A percentile compares a stretch with the other conserved stretches of the same genome.
Evolutionary conservation across 2,329 filamentous ascomycete species (phyloP).

Genomic region (Sclerotinia nivalis): DNA sequence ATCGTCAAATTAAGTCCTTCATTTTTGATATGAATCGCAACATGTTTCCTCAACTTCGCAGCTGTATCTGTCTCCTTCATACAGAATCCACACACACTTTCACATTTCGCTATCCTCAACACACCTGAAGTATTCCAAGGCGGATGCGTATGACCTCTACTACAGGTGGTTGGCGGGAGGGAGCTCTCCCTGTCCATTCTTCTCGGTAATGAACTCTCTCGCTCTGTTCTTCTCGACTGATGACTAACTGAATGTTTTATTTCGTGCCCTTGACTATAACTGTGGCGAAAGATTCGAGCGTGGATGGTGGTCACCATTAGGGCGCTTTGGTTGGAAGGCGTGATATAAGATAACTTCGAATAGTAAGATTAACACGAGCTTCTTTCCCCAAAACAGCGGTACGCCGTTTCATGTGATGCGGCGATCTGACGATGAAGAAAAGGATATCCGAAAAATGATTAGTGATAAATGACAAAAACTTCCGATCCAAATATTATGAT

Average conservation of each 20-base stretch:
- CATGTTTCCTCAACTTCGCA: conserved; percentile 40
- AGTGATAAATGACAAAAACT: background rate
- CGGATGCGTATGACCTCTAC: conserved; percentile 38
- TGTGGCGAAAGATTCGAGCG: conserved; percentile 15
- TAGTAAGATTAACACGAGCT: background rate
- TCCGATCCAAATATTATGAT: background rate
- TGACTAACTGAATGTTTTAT: conserved; percentile 1
- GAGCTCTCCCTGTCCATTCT: conserved; percentile 24
- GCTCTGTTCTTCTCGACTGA: conserved; percentile 8
- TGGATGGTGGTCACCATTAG: conserved; percentile 19
- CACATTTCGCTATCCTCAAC: conserved; percentile 37
- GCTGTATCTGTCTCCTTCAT: conserved; percentile 40
- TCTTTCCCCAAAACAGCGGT: background rate
- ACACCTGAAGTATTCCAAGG: conserved; percentile 38
- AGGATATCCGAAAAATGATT: background rate
- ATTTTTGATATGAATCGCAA: conserved; percentile 40
- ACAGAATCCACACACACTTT: conserved; percentile 39
- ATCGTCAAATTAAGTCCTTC: conserved; percentile 36
- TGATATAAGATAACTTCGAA: background rate
- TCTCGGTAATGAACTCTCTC: conserved; percentile 14
- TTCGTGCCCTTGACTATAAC: conserved; percentile 11
- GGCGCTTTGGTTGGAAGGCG: background rate
- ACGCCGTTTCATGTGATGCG: background rate
- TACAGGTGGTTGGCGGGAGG: conserved; percentile 34
- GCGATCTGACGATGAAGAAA: background rate